These are phyloP conservation scores for Liquidambar formosana DNA, from an alignment of 164 flowering plant species.

Conservation along the genomic window DNA sequence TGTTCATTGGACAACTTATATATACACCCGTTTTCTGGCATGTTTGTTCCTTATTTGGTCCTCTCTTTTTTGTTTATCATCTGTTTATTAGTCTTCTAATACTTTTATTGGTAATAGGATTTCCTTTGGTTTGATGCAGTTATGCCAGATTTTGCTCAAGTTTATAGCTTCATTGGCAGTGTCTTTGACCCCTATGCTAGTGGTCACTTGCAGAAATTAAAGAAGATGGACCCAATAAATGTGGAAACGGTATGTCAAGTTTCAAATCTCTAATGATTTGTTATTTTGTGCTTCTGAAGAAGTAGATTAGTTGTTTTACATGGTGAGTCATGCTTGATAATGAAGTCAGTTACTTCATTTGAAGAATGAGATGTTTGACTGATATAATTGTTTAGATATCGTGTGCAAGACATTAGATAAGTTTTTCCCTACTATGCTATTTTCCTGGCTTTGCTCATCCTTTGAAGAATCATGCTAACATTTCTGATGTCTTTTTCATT, in stretches of 20 bases:
- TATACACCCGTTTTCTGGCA: too few species aligned
- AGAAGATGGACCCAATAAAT: slow-evolving; percentile 80
- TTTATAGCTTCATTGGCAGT: slow-evolving; percentile 82
- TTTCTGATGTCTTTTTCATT: too few species aligned
- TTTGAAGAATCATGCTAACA: too few species aligned
- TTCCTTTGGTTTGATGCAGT: slow-evolving; percentile 42
- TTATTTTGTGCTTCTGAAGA: not conserved
- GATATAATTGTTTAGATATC: not conserved
- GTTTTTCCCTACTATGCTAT: too few species aligned
- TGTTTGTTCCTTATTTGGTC: not conserved
- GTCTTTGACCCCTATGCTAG: slow-evolving; percentile 73
- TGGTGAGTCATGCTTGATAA: not conserved
- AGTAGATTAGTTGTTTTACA: not conserved
- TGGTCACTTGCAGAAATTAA: slow-evolving; percentile 70
- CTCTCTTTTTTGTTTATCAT: not conserved
- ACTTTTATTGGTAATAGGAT: not conserved
- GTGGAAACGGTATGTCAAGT: slow-evolving; percentile 68
- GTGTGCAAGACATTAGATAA: too few species aligned
- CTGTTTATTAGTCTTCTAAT: not conserved
- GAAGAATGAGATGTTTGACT: not conserved
- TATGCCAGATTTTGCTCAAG: slow-evolving; percentile 78
- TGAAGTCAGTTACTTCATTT: not conserved
- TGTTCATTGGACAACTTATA: too few species aligned
- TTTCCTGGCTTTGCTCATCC: too few species aligned
- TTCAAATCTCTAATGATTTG: not conserved